These are phyloP conservation scores for Elaeis oleifera DNA, from an alignment of 202 grass and related monocot species.

Conservation along the genomic window DNA sequence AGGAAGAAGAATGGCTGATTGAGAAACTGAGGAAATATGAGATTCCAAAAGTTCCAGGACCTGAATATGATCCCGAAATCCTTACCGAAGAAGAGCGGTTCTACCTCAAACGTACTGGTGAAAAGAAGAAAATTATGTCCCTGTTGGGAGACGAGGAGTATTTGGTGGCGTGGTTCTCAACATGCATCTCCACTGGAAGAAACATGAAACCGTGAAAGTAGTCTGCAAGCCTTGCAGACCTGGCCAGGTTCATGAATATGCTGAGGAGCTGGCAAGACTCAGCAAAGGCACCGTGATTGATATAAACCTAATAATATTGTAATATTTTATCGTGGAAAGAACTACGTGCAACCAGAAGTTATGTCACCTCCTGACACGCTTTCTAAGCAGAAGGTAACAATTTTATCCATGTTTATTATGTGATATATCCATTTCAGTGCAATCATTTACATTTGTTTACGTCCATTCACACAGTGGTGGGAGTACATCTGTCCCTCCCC, in stretches of 20 bases:
- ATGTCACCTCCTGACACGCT: slow-evolving; percentile 71
- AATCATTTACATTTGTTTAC: neutral
- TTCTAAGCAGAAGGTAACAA: slow-evolving; percentile 63
- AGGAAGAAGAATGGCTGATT: slow-evolving; percentile 76
- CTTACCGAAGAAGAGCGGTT: slow-evolving; percentile 64
- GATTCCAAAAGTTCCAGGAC: slow-evolving; percentile 21
- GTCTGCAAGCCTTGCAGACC: slow-evolving; percentile 55
- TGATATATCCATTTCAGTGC: neutral
- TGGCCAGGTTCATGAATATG: slow-evolving; percentile 64
- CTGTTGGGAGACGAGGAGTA: slow-evolving; percentile 63
- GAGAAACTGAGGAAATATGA: slow-evolving; percentile 82
- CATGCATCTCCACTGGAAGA: slow-evolving; percentile 86
- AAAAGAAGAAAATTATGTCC: slow-evolving; percentile 75
- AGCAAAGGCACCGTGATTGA: slow-evolving; percentile 57
- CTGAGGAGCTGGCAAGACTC: slow-evolving; percentile 45
- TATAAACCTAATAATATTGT: slow-evolving; percentile 49
- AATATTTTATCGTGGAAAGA: slow-evolving; percentile 73
- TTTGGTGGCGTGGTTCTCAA: slow-evolving; percentile 80
- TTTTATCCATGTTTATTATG: neutral
- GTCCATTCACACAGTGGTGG: too few relatives aligned
- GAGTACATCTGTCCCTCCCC: too few relatives aligned
- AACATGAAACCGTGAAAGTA: slow-evolving; percentile 64
- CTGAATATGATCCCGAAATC: slow-evolving; percentile 59
- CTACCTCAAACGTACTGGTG: slow-evolving; percentile 51
- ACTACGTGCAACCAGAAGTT: slow-evolving; percentile 58